These are phyloP conservation scores for Trametes sp. DNA, from an alignment of 1,284 basidiomycete genomes.

Conservation along the genomic window DNA sequence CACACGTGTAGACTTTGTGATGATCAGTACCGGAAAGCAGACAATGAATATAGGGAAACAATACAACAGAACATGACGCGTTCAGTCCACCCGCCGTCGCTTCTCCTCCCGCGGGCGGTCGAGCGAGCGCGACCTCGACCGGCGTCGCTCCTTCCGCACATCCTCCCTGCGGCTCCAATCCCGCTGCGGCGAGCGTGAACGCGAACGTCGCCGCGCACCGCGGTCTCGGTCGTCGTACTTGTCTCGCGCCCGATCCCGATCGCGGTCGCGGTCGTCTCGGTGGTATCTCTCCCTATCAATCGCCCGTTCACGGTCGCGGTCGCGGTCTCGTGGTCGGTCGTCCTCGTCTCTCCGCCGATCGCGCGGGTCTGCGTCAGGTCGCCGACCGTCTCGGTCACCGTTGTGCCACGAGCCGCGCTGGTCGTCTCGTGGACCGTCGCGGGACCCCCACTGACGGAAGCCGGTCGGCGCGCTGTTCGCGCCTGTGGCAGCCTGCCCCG, in stretches of 20 bases:
- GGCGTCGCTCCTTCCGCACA: conserved; percentile 45
- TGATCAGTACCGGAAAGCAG: neutral
- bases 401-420: conserved; percentile 53
- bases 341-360: conserved; percentile 40
- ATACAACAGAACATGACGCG: neutral
- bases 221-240: conserved; percentile 33
- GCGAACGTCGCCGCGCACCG: conserved; percentile 43
- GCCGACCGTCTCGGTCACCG: conserved; percentile 27
- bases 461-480: conserved; percentile 52
- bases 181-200: conserved; percentile 45
- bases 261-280: conserved; percentile 31
- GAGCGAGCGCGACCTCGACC: conserved; percentile 53
- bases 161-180: conserved; percentile 40
- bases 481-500: conserved; percentile 52
- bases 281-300: too few species aligned
- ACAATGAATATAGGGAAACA: neutral
- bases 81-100: conserved; percentile 43
- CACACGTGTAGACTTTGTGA: neutral
- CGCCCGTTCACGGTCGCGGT: conserved; percentile 31
- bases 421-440: conserved; percentile 33
- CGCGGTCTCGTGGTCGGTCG: conserved; percentile 29
- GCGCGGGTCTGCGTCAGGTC: conserved; percentile 38
- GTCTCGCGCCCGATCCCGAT: conserved; percentile 27
- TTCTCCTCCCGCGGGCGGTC: conserved; percentile 43
- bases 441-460: conserved; percentile 49